A percentile compares a stretch with the other conserved stretches of the same genome.
These are phyloP conservation scores for Aquilaria agallochum DNA, from an alignment of 441 rosid species.

Conservation along the genomic window DNA sequence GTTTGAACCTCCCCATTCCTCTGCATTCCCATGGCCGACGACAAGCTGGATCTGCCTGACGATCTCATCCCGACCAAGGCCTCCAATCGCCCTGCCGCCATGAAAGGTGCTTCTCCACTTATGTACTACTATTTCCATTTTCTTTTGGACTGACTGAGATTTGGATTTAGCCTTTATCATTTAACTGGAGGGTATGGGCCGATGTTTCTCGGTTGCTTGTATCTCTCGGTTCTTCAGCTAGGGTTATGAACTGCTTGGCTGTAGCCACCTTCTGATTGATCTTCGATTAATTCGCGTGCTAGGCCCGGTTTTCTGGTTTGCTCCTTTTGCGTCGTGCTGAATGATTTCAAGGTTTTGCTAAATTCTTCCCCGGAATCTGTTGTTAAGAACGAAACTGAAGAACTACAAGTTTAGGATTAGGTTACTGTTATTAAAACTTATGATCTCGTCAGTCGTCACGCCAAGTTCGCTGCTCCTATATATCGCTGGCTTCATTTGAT, in stretches of 20 bases:
- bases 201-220: neutral
- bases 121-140: neutral
- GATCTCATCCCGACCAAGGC: conserved; percentile 61
- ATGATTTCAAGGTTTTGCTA: too few relatives aligned
- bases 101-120: conserved; percentile 39
- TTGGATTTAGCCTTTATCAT: conserved; percentile 7
- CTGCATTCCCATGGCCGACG: conserved; percentile 47
- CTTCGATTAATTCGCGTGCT: too few relatives aligned
- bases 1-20: neutral
- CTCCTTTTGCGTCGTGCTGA: too few relatives aligned
- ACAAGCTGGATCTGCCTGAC: conserved; percentile 77
- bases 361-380: too few relatives aligned
- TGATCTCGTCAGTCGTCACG: too few relatives aligned
- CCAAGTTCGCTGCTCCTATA: too few relatives aligned
- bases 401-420: too few relatives aligned
- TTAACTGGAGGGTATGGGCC: conserved; percentile 11
- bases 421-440: too few relatives aligned
- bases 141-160: conserved; percentile 6
- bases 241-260: conserved; percentile 9
- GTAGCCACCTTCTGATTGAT: too few relatives aligned
- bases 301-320: too few relatives aligned
- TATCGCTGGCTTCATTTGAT: too few relatives aligned
- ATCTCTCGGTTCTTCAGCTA: neutral
- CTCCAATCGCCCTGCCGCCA: conserved; percentile 42
- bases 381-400: too few relatives aligned